Evolutionary conservation across 768 basidiomycete genomes (phyloP).

Genomic region (Boletus coccyginus): DNA sequence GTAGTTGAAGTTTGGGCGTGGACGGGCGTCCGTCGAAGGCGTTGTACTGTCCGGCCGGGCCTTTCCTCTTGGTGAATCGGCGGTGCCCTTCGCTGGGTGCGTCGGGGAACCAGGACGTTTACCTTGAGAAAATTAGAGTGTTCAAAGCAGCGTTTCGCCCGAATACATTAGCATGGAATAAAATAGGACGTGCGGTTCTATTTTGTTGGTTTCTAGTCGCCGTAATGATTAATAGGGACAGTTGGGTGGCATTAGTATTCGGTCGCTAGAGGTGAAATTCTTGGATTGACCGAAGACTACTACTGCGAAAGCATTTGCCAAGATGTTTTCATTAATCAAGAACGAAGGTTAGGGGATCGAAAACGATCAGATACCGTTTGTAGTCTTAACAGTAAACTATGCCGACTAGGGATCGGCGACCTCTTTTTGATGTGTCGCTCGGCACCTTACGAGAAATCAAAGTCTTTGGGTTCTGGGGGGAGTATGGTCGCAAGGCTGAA

Average conservation of each 20-base stretch:
- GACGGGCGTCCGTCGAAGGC: slow-evolving; percentile 60
- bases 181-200: slow-evolving; percentile 80
- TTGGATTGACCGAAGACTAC: too few relatives aligned
- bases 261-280: too few relatives aligned
- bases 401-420: too few relatives aligned
- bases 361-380: too few relatives aligned
- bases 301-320: too few relatives aligned
- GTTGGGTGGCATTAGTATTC: too few relatives aligned
- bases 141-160: slow-evolving; percentile 74
- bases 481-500: slow-evolving; percentile 73
- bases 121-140: slow-evolving; percentile 84
- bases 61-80: slow-evolving; percentile 71
- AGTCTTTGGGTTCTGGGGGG: slow-evolving; percentile 86
- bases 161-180: slow-evolving; percentile 84
- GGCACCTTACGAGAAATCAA: slow-evolving; percentile 86
- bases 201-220: slow-evolving; percentile 85
- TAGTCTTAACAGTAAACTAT: too few relatives aligned
- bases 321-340: too few relatives aligned
- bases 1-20: slow-evolving; percentile 51
- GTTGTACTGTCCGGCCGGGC: slow-evolving; percentile 62
- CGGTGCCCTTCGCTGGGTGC: slow-evolving; percentile 67
- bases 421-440: slow-evolving; percentile 68
- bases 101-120: slow-evolving; percentile 73
- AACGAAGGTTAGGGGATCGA: too few relatives aligned
- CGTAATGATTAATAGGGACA: too few relatives aligned